Percentiles rank a stretch among this genome's conserved stretches.
Evolutionary conservation across 202 grass and related monocot species (phyloP).

Genomic region (Tripidium arundinaceum): DNA sequence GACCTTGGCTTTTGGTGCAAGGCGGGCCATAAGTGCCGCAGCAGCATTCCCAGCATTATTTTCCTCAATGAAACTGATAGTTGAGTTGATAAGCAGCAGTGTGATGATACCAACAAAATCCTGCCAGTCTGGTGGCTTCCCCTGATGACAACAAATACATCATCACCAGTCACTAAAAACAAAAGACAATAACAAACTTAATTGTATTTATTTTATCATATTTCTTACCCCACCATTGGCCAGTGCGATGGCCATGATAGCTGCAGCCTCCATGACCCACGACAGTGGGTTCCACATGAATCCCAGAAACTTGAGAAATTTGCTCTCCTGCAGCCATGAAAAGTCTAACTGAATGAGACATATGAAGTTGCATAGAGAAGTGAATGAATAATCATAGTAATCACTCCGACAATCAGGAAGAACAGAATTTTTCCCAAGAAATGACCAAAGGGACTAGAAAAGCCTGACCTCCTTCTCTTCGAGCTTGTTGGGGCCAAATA

Average conservation of each 20-base stretch:
- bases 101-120: conserved; percentile 93
- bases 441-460: neutral
- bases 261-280: conserved; percentile 97
- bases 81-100: conserved; percentile 89
- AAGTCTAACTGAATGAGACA: neutral
- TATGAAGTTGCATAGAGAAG: neutral
- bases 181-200: neutral
- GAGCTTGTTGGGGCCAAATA: conserved; percentile 95
- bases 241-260: conserved; percentile 92
- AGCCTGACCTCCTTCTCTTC: conserved; percentile 77
- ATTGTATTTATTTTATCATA: neutral
- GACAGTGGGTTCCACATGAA: conserved; percentile 99
- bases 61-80: conserved; percentile 99
- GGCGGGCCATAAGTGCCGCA: conserved; percentile 91
- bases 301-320: conserved; percentile 84
- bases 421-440: neutral
- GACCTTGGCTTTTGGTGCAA: conserved; percentile 94
- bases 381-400: neutral
- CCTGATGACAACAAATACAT: conserved; percentile 38
- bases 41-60: conserved; percentile 98
- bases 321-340: conserved; percentile 73
- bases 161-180: neutral
- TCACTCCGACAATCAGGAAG: neutral
- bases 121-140: conserved; percentile 96
- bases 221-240: conserved; percentile 84